phyloP scores from a whole-genome alignment of 768 basidiomycete species.

The Lentinula sp. region DNA sequence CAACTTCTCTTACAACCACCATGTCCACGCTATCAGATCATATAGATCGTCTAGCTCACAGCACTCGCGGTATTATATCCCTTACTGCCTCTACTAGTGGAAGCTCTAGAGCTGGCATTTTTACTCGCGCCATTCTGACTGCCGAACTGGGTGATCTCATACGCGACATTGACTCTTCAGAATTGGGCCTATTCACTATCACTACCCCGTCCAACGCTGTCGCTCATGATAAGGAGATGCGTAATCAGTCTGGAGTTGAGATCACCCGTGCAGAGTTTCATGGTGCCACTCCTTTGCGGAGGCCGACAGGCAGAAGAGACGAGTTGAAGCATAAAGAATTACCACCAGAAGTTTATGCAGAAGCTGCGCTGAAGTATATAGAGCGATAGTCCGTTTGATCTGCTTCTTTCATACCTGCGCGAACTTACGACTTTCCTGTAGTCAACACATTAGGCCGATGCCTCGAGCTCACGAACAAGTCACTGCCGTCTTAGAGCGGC shows the following conservation, averaged over 20 bases:
- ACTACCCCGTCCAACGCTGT: constrained; percentile 21
- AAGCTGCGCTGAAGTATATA: constrained; percentile 71
- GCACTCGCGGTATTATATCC: constrained; percentile 44
- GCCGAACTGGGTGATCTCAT: constrained; percentile 68
- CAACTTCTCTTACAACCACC: neutral
- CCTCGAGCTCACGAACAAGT: constrained; percentile 42
- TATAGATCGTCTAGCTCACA: constrained; percentile 56
- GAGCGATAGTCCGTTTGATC: constrained; percentile 60
- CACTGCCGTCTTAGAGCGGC: constrained; percentile 31
- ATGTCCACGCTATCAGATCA: constrained; percentile 61
- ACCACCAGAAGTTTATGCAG: constrained; percentile 71
- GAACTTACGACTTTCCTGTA: constrained; percentile 12
- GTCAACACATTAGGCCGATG: constrained; percentile 42
- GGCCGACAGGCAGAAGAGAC: constrained; percentile 33
- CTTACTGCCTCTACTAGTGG: constrained; percentile 31
- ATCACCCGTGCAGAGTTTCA: constrained; percentile 61
- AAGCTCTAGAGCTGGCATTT: constrained; percentile 32
- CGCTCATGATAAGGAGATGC: constrained; percentile 24
- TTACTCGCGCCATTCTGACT: constrained; percentile 59
- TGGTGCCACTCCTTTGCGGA: constrained; percentile 66
- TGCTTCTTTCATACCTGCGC: neutral
- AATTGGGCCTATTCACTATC: constrained; percentile 72
- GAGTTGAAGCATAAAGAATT: constrained; percentile 34
- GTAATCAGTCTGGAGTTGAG: constrained; percentile 26
- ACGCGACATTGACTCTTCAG: constrained; percentile 72